phyloP scores from a whole-genome alignment of 2,329 filamentous ascomycete species.

The Fusarium oxysporum region DNA sequence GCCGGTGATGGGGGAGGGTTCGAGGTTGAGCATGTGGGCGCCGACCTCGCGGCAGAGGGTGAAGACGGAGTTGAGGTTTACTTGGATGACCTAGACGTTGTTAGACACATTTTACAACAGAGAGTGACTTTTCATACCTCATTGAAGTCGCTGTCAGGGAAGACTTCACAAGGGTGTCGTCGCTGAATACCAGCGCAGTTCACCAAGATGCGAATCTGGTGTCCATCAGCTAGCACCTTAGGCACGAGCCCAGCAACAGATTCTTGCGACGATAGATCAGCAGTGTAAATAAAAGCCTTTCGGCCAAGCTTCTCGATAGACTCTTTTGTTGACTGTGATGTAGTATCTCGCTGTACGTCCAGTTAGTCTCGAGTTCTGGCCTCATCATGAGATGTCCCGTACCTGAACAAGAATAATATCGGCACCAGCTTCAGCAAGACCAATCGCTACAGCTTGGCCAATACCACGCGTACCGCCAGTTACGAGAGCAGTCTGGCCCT shows the following conservation, averaged over 20 bases:
- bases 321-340: conserved; percentile 65
- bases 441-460: conserved; percentile 67
- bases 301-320: conserved; percentile 74
- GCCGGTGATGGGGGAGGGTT: conserved; percentile 59
- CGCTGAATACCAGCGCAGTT: conserved; percentile 91
- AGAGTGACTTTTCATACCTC: conserved; percentile 56
- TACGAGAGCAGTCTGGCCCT: conserved; percentile 67
- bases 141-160: conserved; percentile 82
- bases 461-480: conserved; percentile 70
- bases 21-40: conserved; percentile 77
- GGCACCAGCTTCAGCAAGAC: conserved; percentile 68
- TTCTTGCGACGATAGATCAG: conserved; percentile 72
- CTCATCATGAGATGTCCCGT: conserved; percentile 21
- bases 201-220: conserved; percentile 79
- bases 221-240: conserved; percentile 69
- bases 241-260: conserved; percentile 72
- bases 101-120: not conserved
- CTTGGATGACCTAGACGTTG: conserved; percentile 74
- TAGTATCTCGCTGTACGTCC: conserved; percentile 54
- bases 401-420: conserved; percentile 68
- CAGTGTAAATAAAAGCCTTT: conserved; percentile 74
- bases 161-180: conserved; percentile 78
- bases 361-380: conserved; percentile 7
- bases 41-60: conserved; percentile 81
- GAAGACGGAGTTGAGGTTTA: conserved; percentile 88